Percentiles rank a stretch among this genome's conserved stretches.
Conservation (phyloP, 441 rosid genomes). For the Gossypium gossypioides region DNA sequence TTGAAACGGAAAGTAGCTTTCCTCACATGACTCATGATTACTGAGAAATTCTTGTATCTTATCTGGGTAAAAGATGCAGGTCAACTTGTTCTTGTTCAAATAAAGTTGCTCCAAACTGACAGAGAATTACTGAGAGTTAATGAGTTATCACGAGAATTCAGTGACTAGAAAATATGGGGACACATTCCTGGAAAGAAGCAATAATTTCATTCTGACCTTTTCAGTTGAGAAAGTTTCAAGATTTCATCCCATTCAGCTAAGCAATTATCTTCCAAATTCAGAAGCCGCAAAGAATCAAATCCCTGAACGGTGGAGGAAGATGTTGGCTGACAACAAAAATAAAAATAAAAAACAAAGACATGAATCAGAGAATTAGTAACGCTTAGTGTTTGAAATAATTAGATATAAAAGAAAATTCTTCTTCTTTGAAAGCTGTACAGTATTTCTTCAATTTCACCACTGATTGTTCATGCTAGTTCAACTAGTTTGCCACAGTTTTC, state of each 20-base stretch:
- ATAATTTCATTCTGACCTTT: constrained; percentile 42
- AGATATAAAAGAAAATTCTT: background rate
- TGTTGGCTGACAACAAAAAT: constrained; percentile 28
- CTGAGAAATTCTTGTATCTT: constrained; percentile 16
- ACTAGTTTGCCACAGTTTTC: background rate
- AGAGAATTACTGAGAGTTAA: constrained; percentile 3
- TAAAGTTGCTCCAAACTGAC: constrained; percentile 82
- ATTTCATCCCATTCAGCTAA: constrained; percentile 77
- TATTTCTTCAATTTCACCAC: background rate
- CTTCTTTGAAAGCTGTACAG: background rate
- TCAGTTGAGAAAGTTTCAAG: constrained; percentile 56
- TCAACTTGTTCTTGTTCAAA: constrained; percentile 69
- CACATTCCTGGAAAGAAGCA: constrained; percentile 9
- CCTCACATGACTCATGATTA: constrained; percentile 24
- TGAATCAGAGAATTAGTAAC: background rate
- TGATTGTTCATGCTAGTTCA: background rate
- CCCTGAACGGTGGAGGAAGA: constrained; percentile 40
- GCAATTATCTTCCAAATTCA: constrained; percentile 80
- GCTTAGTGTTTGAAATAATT: background rate
- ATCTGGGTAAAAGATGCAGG: constrained; percentile 43
- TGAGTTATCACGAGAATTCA: background rate
- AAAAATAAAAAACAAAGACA: background rate
- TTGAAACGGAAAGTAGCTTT: constrained; percentile 44
- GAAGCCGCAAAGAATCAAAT: constrained; percentile 58
- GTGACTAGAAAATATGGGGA: background rate